Percentiles rank a stretch among this genome's conserved stretches.
These are phyloP conservation scores for Peronospora destructor DNA, from an alignment of 352 stramenopile genomes.

Conservation along the genomic window DNA sequence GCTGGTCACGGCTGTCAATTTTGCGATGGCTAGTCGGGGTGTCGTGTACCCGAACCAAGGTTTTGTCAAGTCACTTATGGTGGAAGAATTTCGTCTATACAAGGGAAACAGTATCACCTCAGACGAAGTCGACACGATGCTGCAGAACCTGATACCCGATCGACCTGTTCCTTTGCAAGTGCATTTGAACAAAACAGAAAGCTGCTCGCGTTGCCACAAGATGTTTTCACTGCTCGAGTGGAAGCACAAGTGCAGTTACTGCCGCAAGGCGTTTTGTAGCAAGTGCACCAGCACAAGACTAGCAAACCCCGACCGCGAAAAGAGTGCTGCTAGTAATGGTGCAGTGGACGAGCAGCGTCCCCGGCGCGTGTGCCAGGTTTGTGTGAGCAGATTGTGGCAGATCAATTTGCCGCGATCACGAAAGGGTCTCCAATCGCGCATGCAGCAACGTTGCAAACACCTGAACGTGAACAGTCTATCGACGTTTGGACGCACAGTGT, in stretches of 20 bases:
- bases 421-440: slow-evolving; percentile 41
- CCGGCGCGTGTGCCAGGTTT: slow-evolving; percentile 66
- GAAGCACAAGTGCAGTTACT: slow-evolving; percentile 82
- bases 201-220: slow-evolving; percentile 64
- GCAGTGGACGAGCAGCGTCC: slow-evolving; percentile 45
- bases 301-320: slow-evolving; percentile 53
- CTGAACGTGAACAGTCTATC: slow-evolving; percentile 75
- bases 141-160: slow-evolving; percentile 70
- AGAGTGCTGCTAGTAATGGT: slow-evolving; percentile 32
- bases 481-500: slow-evolving; percentile 70
- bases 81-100: slow-evolving; percentile 71
- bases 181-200: slow-evolving; percentile 54
- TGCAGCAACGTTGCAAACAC: slow-evolving; percentile 49
- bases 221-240: slow-evolving; percentile 76
- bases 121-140: slow-evolving; percentile 64
- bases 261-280: slow-evolving; percentile 69
- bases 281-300: slow-evolving; percentile 79
- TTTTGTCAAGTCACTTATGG: slow-evolving; percentile 69
- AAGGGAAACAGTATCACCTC: slow-evolving; percentile 64
- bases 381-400: slow-evolving; percentile 68
- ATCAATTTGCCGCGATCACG: slow-evolving; percentile 73
- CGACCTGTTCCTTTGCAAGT: slow-evolving; percentile 62
- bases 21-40: slow-evolving; percentile 60
- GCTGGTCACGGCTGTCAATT: slow-evolving; percentile 77
- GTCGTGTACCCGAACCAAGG: slow-evolving; percentile 82